Conservation (phyloP, 345 rosid genomes). For the Conringia planisiliqua region DNA sequence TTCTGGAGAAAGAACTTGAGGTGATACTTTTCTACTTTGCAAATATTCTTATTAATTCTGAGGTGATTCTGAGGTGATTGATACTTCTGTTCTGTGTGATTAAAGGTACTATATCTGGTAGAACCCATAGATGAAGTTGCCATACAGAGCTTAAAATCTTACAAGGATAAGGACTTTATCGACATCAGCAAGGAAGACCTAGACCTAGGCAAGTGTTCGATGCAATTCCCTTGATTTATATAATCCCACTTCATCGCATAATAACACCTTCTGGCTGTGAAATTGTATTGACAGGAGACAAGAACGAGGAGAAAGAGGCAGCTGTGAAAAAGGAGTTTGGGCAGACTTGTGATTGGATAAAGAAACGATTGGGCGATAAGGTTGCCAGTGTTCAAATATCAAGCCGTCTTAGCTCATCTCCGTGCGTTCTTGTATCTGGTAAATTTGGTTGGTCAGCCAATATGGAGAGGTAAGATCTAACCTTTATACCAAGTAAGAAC, state of each 20-base stretch:
- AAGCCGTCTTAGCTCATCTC: conserved; percentile 85
- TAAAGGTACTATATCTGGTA: conserved; percentile 74
- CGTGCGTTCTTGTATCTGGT: conserved; percentile 92
- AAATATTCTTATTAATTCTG: neutral
- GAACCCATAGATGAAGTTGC: conserved; percentile 98
- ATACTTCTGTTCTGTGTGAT: conserved; percentile 2
- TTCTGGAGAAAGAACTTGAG: conserved; percentile 80
- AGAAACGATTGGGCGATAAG: conserved; percentile 78
- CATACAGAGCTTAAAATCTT: conserved; percentile 78
- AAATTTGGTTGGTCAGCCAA: conserved; percentile 99
- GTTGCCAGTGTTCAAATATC: conserved; percentile 92
- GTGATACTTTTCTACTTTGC: conserved; percentile 26
- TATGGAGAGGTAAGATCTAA: conserved; percentile 77
- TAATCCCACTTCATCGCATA: neutral
- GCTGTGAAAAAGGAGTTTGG: conserved; percentile 74
- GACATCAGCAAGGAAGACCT: conserved; percentile 99
- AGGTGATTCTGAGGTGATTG: conserved; percentile 13
- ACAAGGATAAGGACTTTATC: conserved; percentile 91
- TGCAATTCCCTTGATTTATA: neutral
- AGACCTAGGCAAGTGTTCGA: conserved; percentile 61
- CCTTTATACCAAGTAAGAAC: neutral
- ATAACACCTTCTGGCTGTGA: conserved; percentile 12
- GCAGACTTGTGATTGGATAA: conserved; percentile 95
- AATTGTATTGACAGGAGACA: conserved; percentile 60
- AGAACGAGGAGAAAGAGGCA: conserved; percentile 86